phyloP scores from a whole-genome alignment of 768 basidiomycete species.

The Calocybe gangraenosa region DNA sequence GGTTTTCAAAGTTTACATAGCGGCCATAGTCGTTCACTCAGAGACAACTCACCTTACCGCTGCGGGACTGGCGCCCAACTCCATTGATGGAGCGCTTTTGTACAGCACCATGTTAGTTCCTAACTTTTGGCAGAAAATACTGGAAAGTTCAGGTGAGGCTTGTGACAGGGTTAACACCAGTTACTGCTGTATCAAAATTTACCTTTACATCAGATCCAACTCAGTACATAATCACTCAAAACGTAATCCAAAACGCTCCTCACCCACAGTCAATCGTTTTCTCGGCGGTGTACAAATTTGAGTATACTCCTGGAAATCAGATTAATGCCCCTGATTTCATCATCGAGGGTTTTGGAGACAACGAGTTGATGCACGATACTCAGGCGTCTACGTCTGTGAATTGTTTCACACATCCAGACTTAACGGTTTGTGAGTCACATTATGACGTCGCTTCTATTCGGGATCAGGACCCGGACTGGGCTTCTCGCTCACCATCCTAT shows the following conservation, averaged over 20 bases:
- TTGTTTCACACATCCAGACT: too few species aligned
- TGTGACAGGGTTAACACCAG: background rate
- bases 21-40: slow-evolving; percentile 44
- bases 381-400: too few species aligned
- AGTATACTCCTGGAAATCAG: too few species aligned
- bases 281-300: slow-evolving; percentile 58
- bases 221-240: slow-evolving; percentile 62
- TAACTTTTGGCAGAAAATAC: slow-evolving; percentile 61
- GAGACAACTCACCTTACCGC: slow-evolving; percentile 40
- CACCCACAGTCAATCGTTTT: slow-evolving; percentile 35
- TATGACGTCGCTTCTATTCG: too few species aligned
- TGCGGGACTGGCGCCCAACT: slow-evolving; percentile 21
- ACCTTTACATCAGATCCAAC: slow-evolving; percentile 49
- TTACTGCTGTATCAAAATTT: slow-evolving; percentile 4
- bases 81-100: slow-evolving; percentile 32
- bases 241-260: slow-evolving; percentile 40
- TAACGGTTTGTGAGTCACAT: too few species aligned
- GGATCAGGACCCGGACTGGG: too few species aligned
- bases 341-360: too few species aligned
- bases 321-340: too few species aligned
- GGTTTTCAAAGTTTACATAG: slow-evolving; percentile 49
- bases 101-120: slow-evolving; percentile 64
- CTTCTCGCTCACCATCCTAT: too few species aligned
- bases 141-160: slow-evolving; percentile 48
- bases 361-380: too few species aligned